Evolutionary conservation across 2,329 filamentous ascomycete genomes (phyloP).

Genomic region (Aspergillus sp.): DNA sequence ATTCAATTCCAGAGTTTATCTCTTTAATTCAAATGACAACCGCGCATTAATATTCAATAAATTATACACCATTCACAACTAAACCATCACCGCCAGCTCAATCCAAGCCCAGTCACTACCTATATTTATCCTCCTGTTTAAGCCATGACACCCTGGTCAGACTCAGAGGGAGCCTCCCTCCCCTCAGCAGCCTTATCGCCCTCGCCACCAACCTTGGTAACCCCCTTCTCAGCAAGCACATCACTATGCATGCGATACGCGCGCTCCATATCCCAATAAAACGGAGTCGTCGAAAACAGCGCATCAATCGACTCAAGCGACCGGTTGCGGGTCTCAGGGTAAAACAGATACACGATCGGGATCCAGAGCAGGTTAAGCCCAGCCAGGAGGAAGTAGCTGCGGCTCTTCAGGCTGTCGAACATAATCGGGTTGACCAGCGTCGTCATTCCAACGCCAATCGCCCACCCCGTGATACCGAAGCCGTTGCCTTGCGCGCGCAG

Average conservation of each 20-base stretch:
- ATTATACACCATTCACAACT: no score
- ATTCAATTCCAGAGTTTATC: no score
- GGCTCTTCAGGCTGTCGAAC: slow-evolving; percentile 47
- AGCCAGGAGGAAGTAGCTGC: slow-evolving; percentile 55
- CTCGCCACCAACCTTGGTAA: not conserved
- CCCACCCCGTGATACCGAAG: slow-evolving; percentile 61
- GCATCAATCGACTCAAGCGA: slow-evolving; percentile 53
- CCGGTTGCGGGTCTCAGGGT: slow-evolving; percentile 54
- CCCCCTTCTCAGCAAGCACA: slow-evolving; percentile 16
- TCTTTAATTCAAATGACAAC: no score
- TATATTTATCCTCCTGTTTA: not conserved
- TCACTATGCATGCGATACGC: slow-evolving; percentile 37
- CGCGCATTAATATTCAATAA: no score
- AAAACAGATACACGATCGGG: slow-evolving; percentile 53
- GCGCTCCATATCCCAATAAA: slow-evolving; percentile 47
- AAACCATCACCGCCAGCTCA: no score
- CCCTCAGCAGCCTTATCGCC: not conserved
- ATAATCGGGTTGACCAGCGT: slow-evolving; percentile 54
- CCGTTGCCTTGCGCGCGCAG: slow-evolving; percentile 60
- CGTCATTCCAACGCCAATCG: slow-evolving; percentile 57
- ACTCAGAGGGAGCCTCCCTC: not conserved
- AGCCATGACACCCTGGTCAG: not conserved
- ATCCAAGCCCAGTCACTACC: no score
- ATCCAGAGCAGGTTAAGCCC: slow-evolving; percentile 53
- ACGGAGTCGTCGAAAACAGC: slow-evolving; percentile 50